Base-by-base conservation (phyloP, 441 rosid species). In the Gossypium trilobum region DNA sequence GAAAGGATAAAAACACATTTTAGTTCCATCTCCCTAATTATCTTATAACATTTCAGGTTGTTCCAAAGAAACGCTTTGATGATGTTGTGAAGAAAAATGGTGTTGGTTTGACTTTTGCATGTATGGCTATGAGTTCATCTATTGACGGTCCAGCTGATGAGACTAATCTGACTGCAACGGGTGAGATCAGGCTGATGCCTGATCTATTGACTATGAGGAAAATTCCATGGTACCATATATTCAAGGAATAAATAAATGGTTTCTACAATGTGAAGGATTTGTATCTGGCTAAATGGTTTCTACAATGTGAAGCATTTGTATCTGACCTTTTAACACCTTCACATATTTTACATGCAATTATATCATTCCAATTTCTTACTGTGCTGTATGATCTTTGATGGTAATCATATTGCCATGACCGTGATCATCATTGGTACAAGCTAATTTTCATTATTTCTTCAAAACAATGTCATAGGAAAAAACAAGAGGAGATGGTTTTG, bases 111-210 rank as follows among this genome's bases (percentile, higher is more conserved):
- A 83, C 97, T 67, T 80, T 72, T 80, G 98, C 89, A 6, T 48
- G 85, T 68, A 95, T 92, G 99, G 99, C 81, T 67, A 91, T 89
- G 96, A 60, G 78, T 71, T 95, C 97, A 71, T 73, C 62, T 81
- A 31, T 78, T 75, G 99, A 92, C 87, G 84, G 84, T 74, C 95
- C 96, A 22, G 93, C 96, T 54, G 90, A 78, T 64, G 96, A 76
- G 63, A 86, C 91, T 72, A 85, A 87, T 66, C 82, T 95, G 68
- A 85, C 88, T 0, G 92, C 85, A 70, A 85, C 84, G 56, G 97
- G 98, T 67, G 99, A 95, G 88, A 83, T 91, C 76, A 89, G 98
- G 80, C 64, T 92, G 73, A 84, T 95, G 71, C 97, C 97, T 72
- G 97, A 92, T 86, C 78, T 89, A 75, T 84, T 87, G 44, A 91